These are phyloP conservation scores for Pleurotus sapidus DNA, from an alignment of 768 basidiomycete genomes.

Conservation along the genomic window DNA sequence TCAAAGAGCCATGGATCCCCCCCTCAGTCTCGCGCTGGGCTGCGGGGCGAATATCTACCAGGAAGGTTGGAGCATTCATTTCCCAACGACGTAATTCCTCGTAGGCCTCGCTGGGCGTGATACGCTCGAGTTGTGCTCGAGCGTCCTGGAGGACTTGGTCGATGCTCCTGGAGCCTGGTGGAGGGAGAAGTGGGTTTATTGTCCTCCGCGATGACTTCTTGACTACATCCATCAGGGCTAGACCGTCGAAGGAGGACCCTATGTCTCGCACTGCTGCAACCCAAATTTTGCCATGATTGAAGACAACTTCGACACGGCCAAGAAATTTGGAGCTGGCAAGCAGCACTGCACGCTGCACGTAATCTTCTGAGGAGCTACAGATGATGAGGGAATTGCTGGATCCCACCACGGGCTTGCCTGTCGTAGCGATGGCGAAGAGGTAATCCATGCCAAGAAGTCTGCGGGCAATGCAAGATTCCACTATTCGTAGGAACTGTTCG, in stretches of 20 bases:
- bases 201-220: slow-evolving; percentile 57
- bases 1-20: slow-evolving; percentile 61
- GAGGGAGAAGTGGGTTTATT: slow-evolving; percentile 60
- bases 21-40: slow-evolving; percentile 58
- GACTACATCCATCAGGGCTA: slow-evolving; percentile 62
- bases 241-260: slow-evolving; percentile 58
- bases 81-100: slow-evolving; percentile 53
- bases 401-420: slow-evolving; percentile 25
- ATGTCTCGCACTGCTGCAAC: slow-evolving; percentile 53
- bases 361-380: slow-evolving; percentile 50
- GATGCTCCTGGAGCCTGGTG: slow-evolving; percentile 62
- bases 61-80: slow-evolving; percentile 58
- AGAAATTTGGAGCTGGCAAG: slow-evolving; percentile 68
- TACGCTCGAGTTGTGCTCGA: slow-evolving; percentile 61
- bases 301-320: slow-evolving; percentile 47
- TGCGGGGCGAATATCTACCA: slow-evolving; percentile 76
- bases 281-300: slow-evolving; percentile 30
- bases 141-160: slow-evolving; percentile 54
- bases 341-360: slow-evolving; percentile 65
- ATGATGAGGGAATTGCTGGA: slow-evolving; percentile 51
- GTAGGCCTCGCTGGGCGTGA: slow-evolving; percentile 59
- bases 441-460: slow-evolving; percentile 39
- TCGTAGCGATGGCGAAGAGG: slow-evolving; percentile 55
- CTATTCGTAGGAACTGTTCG: slow-evolving; percentile 50
- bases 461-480: slow-evolving; percentile 46